Evolutionary conservation across 257 asterid species (phyloP).

Genomic region (Thymus mandschuricus): DNA sequence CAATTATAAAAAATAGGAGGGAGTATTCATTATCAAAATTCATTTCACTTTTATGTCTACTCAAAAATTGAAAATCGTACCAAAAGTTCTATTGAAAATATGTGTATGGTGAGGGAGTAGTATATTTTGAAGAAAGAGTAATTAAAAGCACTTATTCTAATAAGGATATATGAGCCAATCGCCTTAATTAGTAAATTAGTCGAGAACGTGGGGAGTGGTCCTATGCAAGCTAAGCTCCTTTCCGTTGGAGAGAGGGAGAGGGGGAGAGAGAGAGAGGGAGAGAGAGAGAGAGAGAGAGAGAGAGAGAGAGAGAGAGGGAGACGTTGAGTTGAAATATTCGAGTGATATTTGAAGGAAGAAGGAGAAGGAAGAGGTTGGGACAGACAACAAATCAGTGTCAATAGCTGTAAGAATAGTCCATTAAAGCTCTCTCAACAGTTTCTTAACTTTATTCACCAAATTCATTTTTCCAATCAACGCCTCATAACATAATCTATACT

Average conservation of each 20-base stretch:
- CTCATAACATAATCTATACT: neutral
- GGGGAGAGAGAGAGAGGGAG: constrained; percentile 13
- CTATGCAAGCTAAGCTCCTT: constrained; percentile 21
- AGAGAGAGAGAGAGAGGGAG: constrained; percentile 6
- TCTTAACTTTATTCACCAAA: constrained; percentile 18
- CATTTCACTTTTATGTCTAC: too few species aligned
- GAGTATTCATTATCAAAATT: too few species aligned
- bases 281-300: constrained; percentile 8
- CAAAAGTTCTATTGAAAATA: too few species aligned
- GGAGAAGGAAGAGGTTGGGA: constrained; percentile 26
- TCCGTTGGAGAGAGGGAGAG: neutral
- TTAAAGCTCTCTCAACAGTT: constrained; percentile 30
- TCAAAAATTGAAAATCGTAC: too few species aligned
- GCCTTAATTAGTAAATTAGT: constrained; percentile 17
- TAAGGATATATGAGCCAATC: constrained; percentile 28
- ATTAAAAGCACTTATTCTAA: constrained; percentile 18
- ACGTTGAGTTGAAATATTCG: neutral
- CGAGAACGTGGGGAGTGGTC: constrained; percentile 43
- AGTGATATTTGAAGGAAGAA: constrained; percentile 20
- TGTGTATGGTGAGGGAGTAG: too few species aligned
- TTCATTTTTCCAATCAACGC: neutral
- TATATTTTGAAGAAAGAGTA: neutral
- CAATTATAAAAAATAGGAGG: too few species aligned
- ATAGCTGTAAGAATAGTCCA: constrained; percentile 47
- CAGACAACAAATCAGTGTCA: constrained; percentile 43